Evolutionary conservation across 495 filamentous ascomycete species (phyloP).

Genomic region (Tuber brumale): DNA sequence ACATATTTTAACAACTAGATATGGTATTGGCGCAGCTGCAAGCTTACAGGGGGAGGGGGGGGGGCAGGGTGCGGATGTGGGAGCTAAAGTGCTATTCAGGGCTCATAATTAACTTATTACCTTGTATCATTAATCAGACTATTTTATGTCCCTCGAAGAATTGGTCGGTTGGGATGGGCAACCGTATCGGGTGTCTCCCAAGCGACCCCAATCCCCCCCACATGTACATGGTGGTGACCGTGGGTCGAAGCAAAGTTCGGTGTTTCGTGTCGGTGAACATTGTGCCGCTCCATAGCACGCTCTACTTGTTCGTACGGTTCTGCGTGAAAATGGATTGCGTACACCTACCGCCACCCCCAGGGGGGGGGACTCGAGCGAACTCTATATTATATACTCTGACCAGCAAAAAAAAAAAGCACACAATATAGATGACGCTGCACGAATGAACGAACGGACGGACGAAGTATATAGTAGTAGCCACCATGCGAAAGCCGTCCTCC

Average conservation of each 20-base stretch:
- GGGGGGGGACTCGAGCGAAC: background rate
- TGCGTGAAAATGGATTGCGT: background rate
- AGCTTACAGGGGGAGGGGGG: background rate
- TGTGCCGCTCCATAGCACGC: background rate
- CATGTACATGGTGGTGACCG: no score
- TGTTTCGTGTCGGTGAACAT: background rate
- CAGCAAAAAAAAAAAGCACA: fast-evolving
- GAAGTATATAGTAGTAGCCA: background rate
- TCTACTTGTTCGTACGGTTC: background rate
- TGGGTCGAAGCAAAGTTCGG: background rate
- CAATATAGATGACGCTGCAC: background rate
- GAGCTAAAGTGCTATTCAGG: background rate
- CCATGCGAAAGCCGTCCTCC: background rate
- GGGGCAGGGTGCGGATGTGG: background rate
- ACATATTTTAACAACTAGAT: background rate
- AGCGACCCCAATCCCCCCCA: no score
- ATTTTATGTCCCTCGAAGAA: background rate
- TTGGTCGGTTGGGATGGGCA: background rate
- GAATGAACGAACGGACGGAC: background rate
- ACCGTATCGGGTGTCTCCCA: background rate
- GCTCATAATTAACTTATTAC: background rate
- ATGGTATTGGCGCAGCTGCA: background rate
- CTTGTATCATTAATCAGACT: background rate
- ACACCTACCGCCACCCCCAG: background rate
- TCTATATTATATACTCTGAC: background rate